Percentiles rank a stretch among this genome's conserved stretches.
phyloP scores from a whole-genome alignment of 192 early-diverging fungal species.

The Umbelopsis vinacea region DNA sequence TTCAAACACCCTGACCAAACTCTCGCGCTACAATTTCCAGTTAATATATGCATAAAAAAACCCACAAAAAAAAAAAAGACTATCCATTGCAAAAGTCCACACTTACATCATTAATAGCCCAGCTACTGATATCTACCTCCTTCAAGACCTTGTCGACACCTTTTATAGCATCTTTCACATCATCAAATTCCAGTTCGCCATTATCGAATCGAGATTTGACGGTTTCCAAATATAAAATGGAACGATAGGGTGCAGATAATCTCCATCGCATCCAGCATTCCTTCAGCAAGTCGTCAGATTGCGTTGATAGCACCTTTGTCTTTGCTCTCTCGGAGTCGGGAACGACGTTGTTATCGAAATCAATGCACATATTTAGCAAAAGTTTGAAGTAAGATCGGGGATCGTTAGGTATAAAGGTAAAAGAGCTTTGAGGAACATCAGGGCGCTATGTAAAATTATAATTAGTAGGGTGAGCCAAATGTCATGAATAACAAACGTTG shows the following conservation, averaged over 20 bases:
- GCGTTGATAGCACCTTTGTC: constrained; percentile 51
- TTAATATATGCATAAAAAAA: no score
- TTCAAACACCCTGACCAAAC: constrained; percentile 49
- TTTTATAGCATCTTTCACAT: constrained; percentile 43
- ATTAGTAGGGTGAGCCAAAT: constrained; percentile 6
- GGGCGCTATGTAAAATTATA: constrained; percentile 18
- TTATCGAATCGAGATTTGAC: constrained; percentile 51
- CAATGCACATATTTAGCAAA: constrained; percentile 65
- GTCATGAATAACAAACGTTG: constrained; percentile 28
- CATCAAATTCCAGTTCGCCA: constrained; percentile 36
- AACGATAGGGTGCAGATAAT: constrained; percentile 56
- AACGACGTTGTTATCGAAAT: constrained; percentile 52
- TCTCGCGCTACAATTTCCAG: constrained; percentile 41
- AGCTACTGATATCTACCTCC: constrained; percentile 49
- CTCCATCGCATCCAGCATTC: constrained; percentile 75
- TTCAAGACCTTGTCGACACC: constrained; percentile 49
- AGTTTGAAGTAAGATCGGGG: constrained; percentile 63
- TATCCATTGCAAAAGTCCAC: no score
- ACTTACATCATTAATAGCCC: constrained; percentile 63
- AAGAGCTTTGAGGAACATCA: constrained; percentile 39
- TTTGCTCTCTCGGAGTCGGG: constrained; percentile 45
- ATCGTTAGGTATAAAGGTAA: constrained; percentile 60
- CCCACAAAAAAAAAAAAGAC: no score
- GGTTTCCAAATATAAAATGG: constrained; percentile 54
- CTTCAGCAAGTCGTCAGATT: constrained; percentile 60